These are phyloP conservation scores for Diplogelasinospora grovesii DNA, from an alignment of 495 filamentous ascomycete genomes.

Conservation along the genomic window DNA sequence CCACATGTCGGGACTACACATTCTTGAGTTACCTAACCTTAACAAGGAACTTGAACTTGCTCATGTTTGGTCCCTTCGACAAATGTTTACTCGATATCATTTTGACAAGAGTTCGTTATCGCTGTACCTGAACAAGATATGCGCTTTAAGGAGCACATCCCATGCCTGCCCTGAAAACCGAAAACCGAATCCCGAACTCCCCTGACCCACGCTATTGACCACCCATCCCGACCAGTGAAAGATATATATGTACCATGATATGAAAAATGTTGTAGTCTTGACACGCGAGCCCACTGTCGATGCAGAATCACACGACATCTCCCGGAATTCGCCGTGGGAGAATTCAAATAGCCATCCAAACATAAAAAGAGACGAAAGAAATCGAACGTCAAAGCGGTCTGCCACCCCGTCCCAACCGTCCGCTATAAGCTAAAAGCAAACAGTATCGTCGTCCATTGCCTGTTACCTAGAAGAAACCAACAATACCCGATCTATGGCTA, in stretches of 20 bases:
- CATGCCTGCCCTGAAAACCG: too few relatives aligned
- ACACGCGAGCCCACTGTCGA: constrained; percentile 3
- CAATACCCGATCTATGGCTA: constrained; percentile 5
- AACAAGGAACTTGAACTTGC: too few relatives aligned
- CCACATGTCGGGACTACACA: too few relatives aligned
- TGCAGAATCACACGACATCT: constrained; percentile 18
- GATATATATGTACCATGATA: constrained; percentile 6
- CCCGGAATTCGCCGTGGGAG: constrained; percentile 7
- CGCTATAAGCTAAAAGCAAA: not conserved
- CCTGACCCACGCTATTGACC: too few relatives aligned
- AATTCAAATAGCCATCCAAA: constrained; percentile 7
- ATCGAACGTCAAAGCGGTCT: not conserved
- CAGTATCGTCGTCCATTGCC: not conserved
- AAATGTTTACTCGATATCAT: too few relatives aligned
- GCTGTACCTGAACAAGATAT: too few relatives aligned
- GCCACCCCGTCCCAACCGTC: not conserved
- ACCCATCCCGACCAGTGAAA: too few relatives aligned
- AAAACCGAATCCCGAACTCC: too few relatives aligned
- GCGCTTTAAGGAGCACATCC: too few relatives aligned
- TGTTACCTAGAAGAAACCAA: not conserved
- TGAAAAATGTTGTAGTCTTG: constrained; percentile 6
- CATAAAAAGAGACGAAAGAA: not conserved
- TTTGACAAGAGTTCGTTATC: too few relatives aligned
- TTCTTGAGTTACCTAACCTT: too few relatives aligned
- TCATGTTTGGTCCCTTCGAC: too few relatives aligned